Conservation (phyloP, 2,329 filamentous ascomycete genomes). For the Zasmidium angulare region DNA sequence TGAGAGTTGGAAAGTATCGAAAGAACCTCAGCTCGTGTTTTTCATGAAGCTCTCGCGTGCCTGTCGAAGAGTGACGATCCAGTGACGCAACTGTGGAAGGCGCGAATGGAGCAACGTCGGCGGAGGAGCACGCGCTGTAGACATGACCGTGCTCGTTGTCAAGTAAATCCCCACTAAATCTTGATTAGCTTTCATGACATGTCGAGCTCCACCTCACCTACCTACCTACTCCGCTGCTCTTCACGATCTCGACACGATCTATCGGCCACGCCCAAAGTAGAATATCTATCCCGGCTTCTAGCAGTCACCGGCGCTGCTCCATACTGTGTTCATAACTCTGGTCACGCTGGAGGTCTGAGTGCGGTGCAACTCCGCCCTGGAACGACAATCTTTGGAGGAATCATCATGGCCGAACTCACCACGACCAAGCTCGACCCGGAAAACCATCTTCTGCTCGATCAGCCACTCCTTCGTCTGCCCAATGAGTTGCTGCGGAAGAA, state of each 20-base stretch:
- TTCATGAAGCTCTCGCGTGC: not conserved
- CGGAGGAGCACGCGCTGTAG: not conserved
- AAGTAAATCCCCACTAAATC: not conserved
- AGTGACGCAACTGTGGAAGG: no score
- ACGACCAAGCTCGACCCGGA: constrained; percentile 71
- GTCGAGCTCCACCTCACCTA: not conserved
- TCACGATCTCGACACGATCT: no score
- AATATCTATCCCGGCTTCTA: no score
- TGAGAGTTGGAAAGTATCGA: not conserved
- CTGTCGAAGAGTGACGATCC: no score
- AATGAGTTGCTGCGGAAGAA: constrained; percentile 92
- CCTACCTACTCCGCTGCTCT: not conserved
- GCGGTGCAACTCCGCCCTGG: no score
- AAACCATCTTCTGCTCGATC: constrained; percentile 78
- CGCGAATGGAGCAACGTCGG: not conserved
- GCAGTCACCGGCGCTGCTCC: no score
- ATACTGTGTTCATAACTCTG: no score
- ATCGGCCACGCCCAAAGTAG: no score
- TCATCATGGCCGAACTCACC: constrained; percentile 48
- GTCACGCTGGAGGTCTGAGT: no score
- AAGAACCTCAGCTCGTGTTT: not conserved
- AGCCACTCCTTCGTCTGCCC: constrained; percentile 88
- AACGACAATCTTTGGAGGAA: no score
- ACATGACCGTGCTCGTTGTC: not conserved
- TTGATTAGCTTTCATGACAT: not conserved